A percentile compares a stretch with the other conserved stretches of the same genome.
Evolutionary conservation across 352 stramenopile genomes (phyloP).

Genomic region (Globisporangium okanoganense): DNA sequence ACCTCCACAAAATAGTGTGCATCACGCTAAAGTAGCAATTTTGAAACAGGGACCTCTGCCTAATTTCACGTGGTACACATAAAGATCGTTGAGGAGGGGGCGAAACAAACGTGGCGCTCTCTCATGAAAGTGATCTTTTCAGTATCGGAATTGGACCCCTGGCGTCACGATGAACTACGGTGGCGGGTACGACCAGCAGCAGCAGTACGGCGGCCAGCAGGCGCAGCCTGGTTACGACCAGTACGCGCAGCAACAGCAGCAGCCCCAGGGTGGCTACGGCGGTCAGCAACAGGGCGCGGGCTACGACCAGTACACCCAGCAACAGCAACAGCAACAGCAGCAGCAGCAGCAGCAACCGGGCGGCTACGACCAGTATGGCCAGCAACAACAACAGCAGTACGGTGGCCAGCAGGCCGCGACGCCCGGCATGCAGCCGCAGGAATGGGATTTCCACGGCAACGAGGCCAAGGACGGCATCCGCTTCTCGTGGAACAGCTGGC

Average conservation of each 20-base stretch:
- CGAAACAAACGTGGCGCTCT: not conserved
- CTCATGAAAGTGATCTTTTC: not conserved
- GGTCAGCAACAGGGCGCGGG: slow-evolving; percentile 5
- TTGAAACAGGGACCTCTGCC: not conserved
- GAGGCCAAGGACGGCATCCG: slow-evolving; percentile 92
- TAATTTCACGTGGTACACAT: not conserved
- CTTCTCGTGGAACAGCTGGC: slow-evolving; percentile 99
- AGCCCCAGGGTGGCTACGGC: slow-evolving; percentile 43
- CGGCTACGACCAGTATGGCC: slow-evolving; percentile 40
- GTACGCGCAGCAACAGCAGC: slow-evolving; percentile 33
- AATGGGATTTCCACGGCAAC: slow-evolving; percentile 84
- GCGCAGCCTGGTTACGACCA: slow-evolving; percentile 27
- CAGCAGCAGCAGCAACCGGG: slow-evolving; percentile 26
- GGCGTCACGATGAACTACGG: slow-evolving; percentile 41
- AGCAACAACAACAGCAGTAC: slow-evolving; percentile 40
- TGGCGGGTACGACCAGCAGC: slow-evolving; percentile 29
- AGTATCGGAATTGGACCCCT: slow-evolving; percentile 3
- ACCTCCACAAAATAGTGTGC: not conserved
- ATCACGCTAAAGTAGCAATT: too few species aligned
- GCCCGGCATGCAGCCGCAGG: slow-evolving; percentile 68
- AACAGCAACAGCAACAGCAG: slow-evolving; percentile 4
- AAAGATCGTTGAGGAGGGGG: slow-evolving; percentile 1
- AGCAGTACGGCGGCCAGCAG: slow-evolving; percentile 9
- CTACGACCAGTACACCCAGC: slow-evolving; percentile 31
- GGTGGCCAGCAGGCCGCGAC: slow-evolving; percentile 28